Evolutionary conservation across 371 early-diverging fungal species (phyloP).

Genomic region (Mortierella sp.): DNA sequence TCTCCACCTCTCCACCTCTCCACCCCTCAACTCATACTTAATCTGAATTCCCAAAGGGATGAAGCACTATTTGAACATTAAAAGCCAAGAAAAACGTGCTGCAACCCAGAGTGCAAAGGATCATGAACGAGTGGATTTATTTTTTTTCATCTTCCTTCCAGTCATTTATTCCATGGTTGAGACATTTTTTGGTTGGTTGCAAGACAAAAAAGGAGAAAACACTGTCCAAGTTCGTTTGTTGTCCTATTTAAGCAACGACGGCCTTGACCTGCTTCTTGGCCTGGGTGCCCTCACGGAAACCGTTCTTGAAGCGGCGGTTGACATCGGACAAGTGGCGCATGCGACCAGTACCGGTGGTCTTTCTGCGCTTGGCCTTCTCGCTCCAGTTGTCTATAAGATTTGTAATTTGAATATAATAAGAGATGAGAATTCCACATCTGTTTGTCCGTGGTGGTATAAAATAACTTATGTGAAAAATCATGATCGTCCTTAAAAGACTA

Average conservation of each 20-base stretch:
- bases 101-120: not conserved
- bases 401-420: not conserved
- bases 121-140: not conserved
- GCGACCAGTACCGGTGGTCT: slow-evolving; percentile 99
- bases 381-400: slow-evolving; percentile 86
- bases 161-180: not conserved
- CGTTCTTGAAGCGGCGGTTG: slow-evolving; percentile 95
- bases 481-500: too few species aligned
- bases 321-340: slow-evolving; percentile 96
- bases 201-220: slow-evolving; percentile 4
- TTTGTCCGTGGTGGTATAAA: too few species aligned
- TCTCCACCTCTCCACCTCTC: too few species aligned
- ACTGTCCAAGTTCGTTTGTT: slow-evolving; percentile 2
- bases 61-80: too few species aligned
- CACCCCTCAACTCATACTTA: not conserved
- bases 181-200: slow-evolving; percentile 8
- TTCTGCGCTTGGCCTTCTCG: slow-evolving; percentile 97
- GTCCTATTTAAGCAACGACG: slow-evolving; percentile 58
- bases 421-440: slow-evolving; percentile 1
- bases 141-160: slow-evolving; percentile 9
- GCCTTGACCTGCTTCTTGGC: slow-evolving; percentile 66
- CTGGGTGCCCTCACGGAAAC: slow-evolving; percentile 92
- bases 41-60: too few species aligned
- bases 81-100: not conserved
- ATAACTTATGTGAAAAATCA: too few species aligned